Base-by-base conservation (phyloP, 495 filamentous ascomycete genomes). In the Chlorociboria aeruginascens region DNA sequence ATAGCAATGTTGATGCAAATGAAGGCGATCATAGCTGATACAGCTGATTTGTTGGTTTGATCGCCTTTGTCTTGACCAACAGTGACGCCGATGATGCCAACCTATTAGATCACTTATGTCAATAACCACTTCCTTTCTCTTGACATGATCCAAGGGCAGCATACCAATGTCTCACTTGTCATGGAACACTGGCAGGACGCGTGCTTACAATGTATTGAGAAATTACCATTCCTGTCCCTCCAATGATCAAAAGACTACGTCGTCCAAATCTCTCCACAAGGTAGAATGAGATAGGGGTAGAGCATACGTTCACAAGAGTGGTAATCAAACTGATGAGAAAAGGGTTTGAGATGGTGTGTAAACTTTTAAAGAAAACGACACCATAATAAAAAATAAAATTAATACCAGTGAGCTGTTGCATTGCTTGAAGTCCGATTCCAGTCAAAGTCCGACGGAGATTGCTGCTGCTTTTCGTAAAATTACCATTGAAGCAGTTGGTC, bases 321-420 rank as follows among this genome's bases (percentile, higher is more conserved):
- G 81, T 86, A 67, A 93, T 74, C 57, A 95, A 69, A 49, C 71
- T 77, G 59, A 89, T 85, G 37, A 90, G 63, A 76, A 93, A 93
- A 41, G 81, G 73, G 69, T 89, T 77, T 33, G 51, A 51, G 58
- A 93, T 83, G 54, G 83, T 78, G 41, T 76, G 72, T 2, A 81
- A 81, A 30, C 81, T 70, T 63, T 77, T 65, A 68, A 92, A 83
- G 77, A 89, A 90, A 43, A 79, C 75, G n/a, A 6, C n/a, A 8
- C 81, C 80, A 58, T 79, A 85, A 65, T 83, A 85, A 67, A 79
- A 67, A 54, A 68, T 65, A 58, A 66, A 67, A 56, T 72, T 70
- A 40, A 69, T 59, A 55, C 67, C 67, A 45, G 66, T 65, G 56
- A 61, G 74, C 66, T 76, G 45, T 80, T 83, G 49, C 68, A 69